A percentile compares a stretch with the other conserved stretches of the same genome.
Conservation (phyloP, 257 asterid genomes). For the Paulownia fortunei region DNA sequence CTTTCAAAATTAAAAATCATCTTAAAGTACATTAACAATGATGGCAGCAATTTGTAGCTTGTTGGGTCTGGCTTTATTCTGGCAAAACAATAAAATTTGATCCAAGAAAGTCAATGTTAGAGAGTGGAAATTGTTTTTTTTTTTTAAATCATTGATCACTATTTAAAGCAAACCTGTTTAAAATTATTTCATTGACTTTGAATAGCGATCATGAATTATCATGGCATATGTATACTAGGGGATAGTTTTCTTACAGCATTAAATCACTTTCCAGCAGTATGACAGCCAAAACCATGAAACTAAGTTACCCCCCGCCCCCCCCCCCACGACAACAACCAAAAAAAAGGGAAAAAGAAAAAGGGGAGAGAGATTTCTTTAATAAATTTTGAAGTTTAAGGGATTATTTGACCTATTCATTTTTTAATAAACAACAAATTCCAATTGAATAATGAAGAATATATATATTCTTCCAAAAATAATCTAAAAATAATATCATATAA, state of each 20-base stretch:
- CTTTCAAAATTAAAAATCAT: not conserved
- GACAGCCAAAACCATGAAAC: constrained; percentile 18
- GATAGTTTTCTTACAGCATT: constrained; percentile 26
- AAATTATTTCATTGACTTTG: constrained; percentile 32
- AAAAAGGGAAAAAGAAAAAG: too few relatives aligned
- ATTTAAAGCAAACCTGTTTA: not conserved
- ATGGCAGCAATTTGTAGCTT: not conserved
- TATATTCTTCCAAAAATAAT: too few relatives aligned
- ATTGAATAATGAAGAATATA: too few relatives aligned
- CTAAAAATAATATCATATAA: too few relatives aligned
- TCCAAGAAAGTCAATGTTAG: constrained; percentile 14
- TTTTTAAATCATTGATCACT: constrained; percentile 9
- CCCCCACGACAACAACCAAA: too few relatives aligned
- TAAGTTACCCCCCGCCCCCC: not conserved
- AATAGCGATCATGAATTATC: not conserved
- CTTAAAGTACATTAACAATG: not conserved
- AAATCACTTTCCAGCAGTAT: constrained; percentile 24
- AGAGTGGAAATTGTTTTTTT: not conserved
- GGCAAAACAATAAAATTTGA: constrained; percentile 7
- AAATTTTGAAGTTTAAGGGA: too few relatives aligned
- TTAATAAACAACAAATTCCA: too few relatives aligned
- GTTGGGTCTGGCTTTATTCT: not conserved
- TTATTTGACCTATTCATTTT: too few relatives aligned
- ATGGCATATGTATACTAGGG: not conserved
- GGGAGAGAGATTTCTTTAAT: too few relatives aligned